Conservation (phyloP, 2,329 filamentous ascomycete species). For the Aspergillus pseudoterreus region DNA sequence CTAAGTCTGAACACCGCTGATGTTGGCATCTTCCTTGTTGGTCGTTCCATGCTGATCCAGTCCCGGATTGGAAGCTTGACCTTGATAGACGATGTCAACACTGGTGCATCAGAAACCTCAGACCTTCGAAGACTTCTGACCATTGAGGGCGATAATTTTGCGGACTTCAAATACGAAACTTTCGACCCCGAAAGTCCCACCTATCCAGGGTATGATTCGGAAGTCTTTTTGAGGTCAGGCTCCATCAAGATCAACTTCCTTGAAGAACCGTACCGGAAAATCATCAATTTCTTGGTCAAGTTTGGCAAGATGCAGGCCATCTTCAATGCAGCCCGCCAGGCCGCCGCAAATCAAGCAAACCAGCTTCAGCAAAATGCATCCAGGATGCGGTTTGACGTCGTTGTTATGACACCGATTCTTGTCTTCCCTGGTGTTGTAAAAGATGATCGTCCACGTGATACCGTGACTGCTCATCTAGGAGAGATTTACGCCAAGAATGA, state of each 20-base stretch:
- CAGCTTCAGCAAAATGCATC: slow-evolving; percentile 88
- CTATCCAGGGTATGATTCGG: slow-evolving; percentile 93
- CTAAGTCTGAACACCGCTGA: slow-evolving; percentile 89
- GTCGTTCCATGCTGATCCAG: slow-evolving; percentile 80
- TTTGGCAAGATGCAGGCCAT: slow-evolving; percentile 99
- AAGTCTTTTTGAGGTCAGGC: slow-evolving; percentile 82
- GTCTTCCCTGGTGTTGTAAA: slow-evolving; percentile 81
- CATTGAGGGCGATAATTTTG: slow-evolving; percentile 91
- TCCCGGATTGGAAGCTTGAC: slow-evolving; percentile 84
- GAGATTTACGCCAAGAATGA: slow-evolving; percentile 97
- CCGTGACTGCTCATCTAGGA: slow-evolving; percentile 87
- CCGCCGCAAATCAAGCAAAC: slow-evolving; percentile 86
- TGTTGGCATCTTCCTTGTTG: slow-evolving; percentile 81
- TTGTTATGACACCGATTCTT: slow-evolving; percentile 92
- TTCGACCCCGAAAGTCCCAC: slow-evolving; percentile 72
- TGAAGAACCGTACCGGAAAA: slow-evolving; percentile 95
- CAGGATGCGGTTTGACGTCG: slow-evolving; percentile 89
- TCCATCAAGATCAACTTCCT: slow-evolving; percentile 97
- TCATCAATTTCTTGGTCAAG: slow-evolving; percentile 95
- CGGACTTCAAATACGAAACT: slow-evolving; percentile 96
- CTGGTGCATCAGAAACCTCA: slow-evolving; percentile 78
- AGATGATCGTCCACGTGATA: slow-evolving; percentile 69
- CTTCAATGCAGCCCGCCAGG: slow-evolving; percentile 94
- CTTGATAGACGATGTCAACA: slow-evolving; percentile 88
- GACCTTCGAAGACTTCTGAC: slow-evolving; percentile 81